A percentile compares a stretch with the other conserved stretches of the same genome.
phyloP scores from a whole-genome alignment of 371 early-diverging fungal genomes.

The Batrachochytrium dendrobatidis region DNA sequence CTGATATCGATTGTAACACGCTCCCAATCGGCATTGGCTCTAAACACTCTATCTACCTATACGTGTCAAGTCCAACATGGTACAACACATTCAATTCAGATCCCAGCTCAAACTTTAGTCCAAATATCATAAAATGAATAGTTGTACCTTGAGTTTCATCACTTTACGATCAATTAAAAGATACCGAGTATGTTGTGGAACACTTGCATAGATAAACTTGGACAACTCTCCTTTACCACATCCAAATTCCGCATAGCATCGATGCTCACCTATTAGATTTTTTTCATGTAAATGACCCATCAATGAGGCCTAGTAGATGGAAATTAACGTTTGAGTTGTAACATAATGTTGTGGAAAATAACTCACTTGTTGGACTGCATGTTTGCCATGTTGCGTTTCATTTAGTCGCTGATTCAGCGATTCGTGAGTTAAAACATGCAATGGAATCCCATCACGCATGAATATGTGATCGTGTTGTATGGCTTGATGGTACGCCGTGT shows the following conservation, averaged over 20 bases:
- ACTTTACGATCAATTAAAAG: conserved; percentile 66
- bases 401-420: conserved; percentile 45
- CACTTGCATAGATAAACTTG: conserved; percentile 48
- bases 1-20: conserved; percentile 76
- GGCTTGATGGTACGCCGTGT: background rate
- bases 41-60: conserved; percentile 41
- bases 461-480: background rate
- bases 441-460: no score
- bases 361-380: conserved; percentile 23
- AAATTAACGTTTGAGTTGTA: background rate
- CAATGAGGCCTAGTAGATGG: conserved; percentile 52
- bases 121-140: no score
- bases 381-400: conserved; percentile 23
- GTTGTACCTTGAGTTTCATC: background rate
- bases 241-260: conserved; percentile 75
- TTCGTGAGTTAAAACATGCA: conserved; percentile 36
- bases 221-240: conserved; percentile 71
- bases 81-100: background rate
- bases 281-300: conserved; percentile 64
- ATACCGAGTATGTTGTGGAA: conserved; percentile 53
- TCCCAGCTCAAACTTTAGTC: conserved; percentile 44
- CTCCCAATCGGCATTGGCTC: conserved; percentile 32
- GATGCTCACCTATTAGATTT: conserved; percentile 48
- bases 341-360: background rate
- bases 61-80: background rate